A percentile compares a stretch with the other conserved stretches of the same genome.
phyloP scores from a whole-genome alignment of 2,329 filamentous ascomycete genomes.

The Fusarium albidum region DNA sequence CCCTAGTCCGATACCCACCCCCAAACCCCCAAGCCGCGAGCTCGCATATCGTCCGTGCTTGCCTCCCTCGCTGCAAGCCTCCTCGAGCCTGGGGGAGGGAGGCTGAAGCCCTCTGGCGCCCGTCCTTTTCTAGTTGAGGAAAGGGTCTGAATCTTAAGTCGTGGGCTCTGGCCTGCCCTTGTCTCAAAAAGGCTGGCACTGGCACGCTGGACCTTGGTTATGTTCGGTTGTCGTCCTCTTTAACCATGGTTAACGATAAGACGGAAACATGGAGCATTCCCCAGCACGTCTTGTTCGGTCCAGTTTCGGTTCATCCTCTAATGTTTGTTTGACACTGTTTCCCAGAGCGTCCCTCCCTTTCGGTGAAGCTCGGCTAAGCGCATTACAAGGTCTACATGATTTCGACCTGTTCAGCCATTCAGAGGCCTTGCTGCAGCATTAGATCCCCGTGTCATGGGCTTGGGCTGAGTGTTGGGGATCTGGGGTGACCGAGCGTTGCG shows the following conservation, averaged over 20 bases:
- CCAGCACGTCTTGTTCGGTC: constrained; percentile 3
- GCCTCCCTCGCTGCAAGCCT: constrained; percentile 1
- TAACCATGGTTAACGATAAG: constrained; percentile 2
- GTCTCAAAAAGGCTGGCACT: constrained; percentile 8
- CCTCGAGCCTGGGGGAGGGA: constrained; percentile 5
- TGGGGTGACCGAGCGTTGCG: neutral
- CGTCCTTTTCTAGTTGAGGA: neutral
- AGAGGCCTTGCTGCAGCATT: neutral
- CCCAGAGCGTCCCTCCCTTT: neutral
- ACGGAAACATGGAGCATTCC: constrained; percentile 29
- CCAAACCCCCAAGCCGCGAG: constrained; percentile 17
- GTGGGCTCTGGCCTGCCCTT: constrained; percentile 1
- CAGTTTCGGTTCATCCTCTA: constrained; percentile 4
- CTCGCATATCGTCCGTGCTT: constrained; percentile 7
- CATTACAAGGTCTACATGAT: neutral
- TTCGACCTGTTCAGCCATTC: constrained; percentile 4
- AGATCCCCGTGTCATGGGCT: neutral
- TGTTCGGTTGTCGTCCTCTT: constrained; percentile 20
- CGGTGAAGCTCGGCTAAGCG: constrained; percentile 26
- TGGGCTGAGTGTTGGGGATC: neutral
- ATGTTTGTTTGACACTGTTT: constrained; percentile 6
- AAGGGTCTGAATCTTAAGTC: constrained; percentile 4
- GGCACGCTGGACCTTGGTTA: constrained; percentile 23
- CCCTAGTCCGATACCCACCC: constrained; percentile 5
- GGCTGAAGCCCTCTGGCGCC: constrained; percentile 1